Evolutionary conservation across 2,329 filamentous ascomycete species (phyloP).

Genomic region (Cercospora beticola): DNA sequence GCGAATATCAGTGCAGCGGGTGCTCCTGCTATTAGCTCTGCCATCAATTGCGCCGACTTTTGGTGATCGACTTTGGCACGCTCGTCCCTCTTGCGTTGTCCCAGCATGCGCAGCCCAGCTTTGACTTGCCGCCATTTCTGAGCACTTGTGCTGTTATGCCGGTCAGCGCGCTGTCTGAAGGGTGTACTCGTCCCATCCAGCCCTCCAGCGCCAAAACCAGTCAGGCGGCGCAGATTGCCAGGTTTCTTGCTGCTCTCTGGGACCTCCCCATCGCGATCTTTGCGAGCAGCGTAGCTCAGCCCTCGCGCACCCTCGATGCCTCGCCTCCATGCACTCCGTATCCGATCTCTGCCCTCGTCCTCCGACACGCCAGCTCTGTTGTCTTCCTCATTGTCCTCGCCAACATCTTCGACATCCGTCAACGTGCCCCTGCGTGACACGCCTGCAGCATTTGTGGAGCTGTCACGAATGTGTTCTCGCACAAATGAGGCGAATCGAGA

Average conservation of each 20-base stretch:
- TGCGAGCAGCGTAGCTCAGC: slow-evolving; percentile 45
- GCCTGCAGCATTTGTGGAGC: slow-evolving; percentile 60
- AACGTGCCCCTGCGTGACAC: slow-evolving; percentile 55
- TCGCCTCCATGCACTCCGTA: slow-evolving; percentile 49
- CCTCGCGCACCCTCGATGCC: slow-evolving; percentile 50
- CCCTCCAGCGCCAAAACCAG: slow-evolving; percentile 44
- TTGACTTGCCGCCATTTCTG: slow-evolving; percentile 94
- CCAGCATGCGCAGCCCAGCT: slow-evolving; percentile 76
- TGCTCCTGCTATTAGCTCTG: slow-evolving; percentile 86
- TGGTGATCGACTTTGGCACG: slow-evolving; percentile 84
- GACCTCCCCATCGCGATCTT: slow-evolving; percentile 33
- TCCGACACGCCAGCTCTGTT: slow-evolving; percentile 51
- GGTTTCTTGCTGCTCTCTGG: slow-evolving; percentile 42
- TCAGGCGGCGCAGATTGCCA: slow-evolving; percentile 49
- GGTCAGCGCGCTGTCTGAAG: slow-evolving; percentile 47
- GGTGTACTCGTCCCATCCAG: slow-evolving; percentile 37
- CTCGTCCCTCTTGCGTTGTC: slow-evolving; percentile 78
- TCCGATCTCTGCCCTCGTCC: slow-evolving; percentile 51
- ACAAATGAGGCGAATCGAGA: slow-evolving; percentile 53
- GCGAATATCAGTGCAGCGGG: slow-evolving; percentile 92
- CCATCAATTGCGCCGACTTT: slow-evolving; percentile 95
- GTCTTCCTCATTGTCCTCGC: slow-evolving; percentile 39
- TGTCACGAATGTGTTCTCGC: slow-evolving; percentile 45
- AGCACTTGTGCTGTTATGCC: slow-evolving; percentile 54
- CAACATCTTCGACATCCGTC: slow-evolving; percentile 35